Base-by-base conservation (phyloP, 129 eudicot genomes). In the Centrapalus pauciflorus region DNA sequence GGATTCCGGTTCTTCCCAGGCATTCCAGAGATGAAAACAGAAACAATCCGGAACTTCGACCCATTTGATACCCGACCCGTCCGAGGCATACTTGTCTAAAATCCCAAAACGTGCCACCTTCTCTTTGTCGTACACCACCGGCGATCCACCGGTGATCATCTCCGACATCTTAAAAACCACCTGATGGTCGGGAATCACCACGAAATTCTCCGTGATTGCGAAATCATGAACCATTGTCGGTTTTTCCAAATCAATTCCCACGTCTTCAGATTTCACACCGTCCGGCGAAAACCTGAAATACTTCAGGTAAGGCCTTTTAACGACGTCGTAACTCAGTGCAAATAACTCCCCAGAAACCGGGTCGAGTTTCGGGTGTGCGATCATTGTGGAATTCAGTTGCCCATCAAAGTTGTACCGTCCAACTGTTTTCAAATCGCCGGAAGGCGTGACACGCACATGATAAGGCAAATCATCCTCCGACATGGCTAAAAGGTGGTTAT, bases 201-300 rank as follows among this genome's bases (percentile, higher is more conserved):
- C 80, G 33, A 67, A 74, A 55, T 74, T 79, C 76, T 79, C 73
- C 1, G 83, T 79, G 12, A 79, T 79, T 24, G 83, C 76, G 11
- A 79, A 79, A 28, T 74, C 84, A 32, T 80, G 84, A 60, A 80
- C 73, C 84, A 80, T 80, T 1, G 84, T 80, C 2, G 84, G 81
- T 1, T 35, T 67, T 7, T 57, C 34, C 12, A 80, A 38, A 5
- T 66, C 33, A 26, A 80, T 80, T 2, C 56, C 74, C 0, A 80
- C 71, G 5, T 80, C 84, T 3, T 61, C 60, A 1, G 81, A 80
- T n/a, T 80, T 80, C 1, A 0, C 28, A 3, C 84, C 81, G n/a
- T 61, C 76, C 2, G 71, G 66, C 0, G 77, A 65, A 45, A 75
- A 61, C 33, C 76, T 55, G 38, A 80, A 80, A 48, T 69, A 80